These are phyloP conservation scores for Chamaecrista fasciculata DNA, from an alignment of 306 rosid genomes.

Conservation along the genomic window DNA sequence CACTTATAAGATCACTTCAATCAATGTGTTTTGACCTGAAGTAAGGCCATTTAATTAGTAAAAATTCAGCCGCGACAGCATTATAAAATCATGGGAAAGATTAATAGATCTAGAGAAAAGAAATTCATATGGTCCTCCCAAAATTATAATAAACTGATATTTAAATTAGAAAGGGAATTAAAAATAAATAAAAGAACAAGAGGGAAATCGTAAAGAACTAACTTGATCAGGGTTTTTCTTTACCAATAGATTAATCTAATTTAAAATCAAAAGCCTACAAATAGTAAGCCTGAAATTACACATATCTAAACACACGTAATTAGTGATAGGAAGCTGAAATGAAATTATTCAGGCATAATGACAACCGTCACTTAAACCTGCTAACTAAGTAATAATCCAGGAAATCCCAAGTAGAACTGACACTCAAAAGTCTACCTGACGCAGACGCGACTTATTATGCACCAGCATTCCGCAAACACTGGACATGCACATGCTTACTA, in stretches of 20 bases:
- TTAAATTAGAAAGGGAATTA: background rate
- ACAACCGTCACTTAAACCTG: background rate
- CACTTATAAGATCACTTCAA: background rate
- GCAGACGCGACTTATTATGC: background rate
- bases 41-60: background rate
- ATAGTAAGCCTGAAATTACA: background rate
- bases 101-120: background rate
- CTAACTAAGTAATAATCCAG: background rate
- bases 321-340: background rate
- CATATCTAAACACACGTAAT: background rate
- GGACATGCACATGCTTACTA: background rate
- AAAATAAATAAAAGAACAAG: background rate
- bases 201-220: background rate
- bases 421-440: too few species aligned
- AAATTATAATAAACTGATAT: background rate
- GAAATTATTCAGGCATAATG: background rate
- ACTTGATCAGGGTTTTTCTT: background rate
- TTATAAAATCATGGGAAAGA: background rate
- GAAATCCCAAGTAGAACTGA: background rate
- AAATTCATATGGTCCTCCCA: background rate
- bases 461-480: constrained; percentile 25
- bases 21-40: background rate
- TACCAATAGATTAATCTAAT: background rate
- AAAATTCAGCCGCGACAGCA: background rate
- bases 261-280: background rate